Conservation (phyloP, 2,329 filamentous ascomycete genomes). For the Ascochyta clinopodiicola region DNA sequence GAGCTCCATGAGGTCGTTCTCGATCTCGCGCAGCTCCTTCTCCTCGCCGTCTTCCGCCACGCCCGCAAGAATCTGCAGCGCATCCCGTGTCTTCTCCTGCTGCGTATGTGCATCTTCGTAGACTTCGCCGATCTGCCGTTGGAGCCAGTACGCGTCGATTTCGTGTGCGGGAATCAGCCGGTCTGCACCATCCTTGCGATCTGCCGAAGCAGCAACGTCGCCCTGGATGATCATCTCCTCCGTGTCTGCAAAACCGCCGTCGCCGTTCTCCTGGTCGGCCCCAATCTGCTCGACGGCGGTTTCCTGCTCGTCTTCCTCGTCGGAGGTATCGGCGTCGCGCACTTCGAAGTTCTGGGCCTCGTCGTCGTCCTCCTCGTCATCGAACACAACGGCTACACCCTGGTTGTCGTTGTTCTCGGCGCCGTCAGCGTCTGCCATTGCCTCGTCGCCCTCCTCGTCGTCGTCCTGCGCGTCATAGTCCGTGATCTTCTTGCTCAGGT, state of each 20-base stretch:
- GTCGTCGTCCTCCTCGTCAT: slow-evolving; percentile 83
- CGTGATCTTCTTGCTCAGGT: slow-evolving; percentile 97
- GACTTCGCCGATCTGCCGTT: slow-evolving; percentile 85
- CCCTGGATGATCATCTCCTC: slow-evolving; percentile 87
- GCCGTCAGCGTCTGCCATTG: slow-evolving; percentile 66
- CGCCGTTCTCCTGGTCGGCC: slow-evolving; percentile 57
- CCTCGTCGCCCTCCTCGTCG: slow-evolving; percentile 77
- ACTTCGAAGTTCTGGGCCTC: slow-evolving; percentile 83
- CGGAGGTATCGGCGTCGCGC: slow-evolving; percentile 81
- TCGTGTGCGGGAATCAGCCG: slow-evolving; percentile 79
- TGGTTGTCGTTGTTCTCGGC: slow-evolving; percentile 84
- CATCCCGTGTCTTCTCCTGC: slow-evolving; percentile 88
- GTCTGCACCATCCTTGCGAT: slow-evolving; percentile 54
- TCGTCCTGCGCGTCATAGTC: slow-evolving; percentile 98
- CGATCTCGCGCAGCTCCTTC: slow-evolving; percentile 86
- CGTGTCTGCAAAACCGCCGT: slow-evolving; percentile 59
- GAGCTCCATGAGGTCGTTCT: slow-evolving; percentile 97
- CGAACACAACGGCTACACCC: slow-evolving; percentile 96
- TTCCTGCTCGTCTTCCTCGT: slow-evolving; percentile 73
- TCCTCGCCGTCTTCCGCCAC: slow-evolving; percentile 79
- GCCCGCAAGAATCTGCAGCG: slow-evolving; percentile 81
- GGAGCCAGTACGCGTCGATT: slow-evolving; percentile 97
- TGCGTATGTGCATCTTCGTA: slow-evolving; percentile 93
- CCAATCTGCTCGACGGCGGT: slow-evolving; percentile 66
- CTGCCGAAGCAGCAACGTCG: slow-evolving; percentile 54